Base-by-base conservation (phyloP, 805 yeast species). In the Torulaspora indica region DNA sequence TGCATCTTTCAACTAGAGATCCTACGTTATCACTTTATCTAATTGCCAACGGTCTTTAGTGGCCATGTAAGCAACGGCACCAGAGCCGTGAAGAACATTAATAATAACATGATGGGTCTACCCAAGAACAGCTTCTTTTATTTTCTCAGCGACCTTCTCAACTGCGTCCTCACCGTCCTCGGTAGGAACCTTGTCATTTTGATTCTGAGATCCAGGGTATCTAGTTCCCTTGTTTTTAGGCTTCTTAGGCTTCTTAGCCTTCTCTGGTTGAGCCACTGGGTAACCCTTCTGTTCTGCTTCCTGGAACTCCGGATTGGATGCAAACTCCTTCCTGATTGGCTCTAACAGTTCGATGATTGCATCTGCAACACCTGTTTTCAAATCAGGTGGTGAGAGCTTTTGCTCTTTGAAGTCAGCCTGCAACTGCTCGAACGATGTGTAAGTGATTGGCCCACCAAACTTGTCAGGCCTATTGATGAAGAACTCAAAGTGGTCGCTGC, bases 391-490 rank as follows among this genome's bases (percentile, higher is more conserved):
- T 29, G 93, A 77, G 57, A 93, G 76, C 62, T 78, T 78, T 63
- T 84, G 85, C 24, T 76, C 74, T 35, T 76, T 82, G 69, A 75
- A 93, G 55, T 84, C 96, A 29, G 70, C 69, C 63, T 83, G 82
- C 58, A 93, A 71, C 30, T 78, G 76, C 14, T 78, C 89, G 54
- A 87, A 72, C 14, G 85, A 72, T 33, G 61, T 62, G 76, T 79
- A 93, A 38, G 82, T 72, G 46, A 93, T 74, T 54, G 95, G 83
- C 40, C 99, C 99, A 55, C 99, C 98, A 66, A 87, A 93, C 69
- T 93, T 82, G 66, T 93, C 99, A 38, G 97, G 97, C 70, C 98
- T 84, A 59, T 84, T 79, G 55, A 93, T 79, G 64, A 67, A 72
- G 69, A 93, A 87, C 41, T 74, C 70, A 54, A 88, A 85, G 35